Evolutionary conservation across 805 yeast genomes (phyloP).

Genomic region (Ogataea ramenticola): DNA sequence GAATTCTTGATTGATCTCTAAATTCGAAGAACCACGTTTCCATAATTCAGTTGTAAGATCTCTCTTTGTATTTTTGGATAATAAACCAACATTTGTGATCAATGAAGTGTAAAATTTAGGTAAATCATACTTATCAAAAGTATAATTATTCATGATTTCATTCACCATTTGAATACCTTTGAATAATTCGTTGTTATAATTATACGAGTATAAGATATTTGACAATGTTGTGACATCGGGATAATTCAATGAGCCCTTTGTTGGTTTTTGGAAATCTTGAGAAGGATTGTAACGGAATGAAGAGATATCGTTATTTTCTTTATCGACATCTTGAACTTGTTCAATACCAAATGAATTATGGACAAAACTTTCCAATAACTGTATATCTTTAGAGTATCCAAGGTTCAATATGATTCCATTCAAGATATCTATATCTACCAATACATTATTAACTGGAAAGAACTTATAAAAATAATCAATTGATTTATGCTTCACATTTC

Average conservation of each 20-base stretch:
- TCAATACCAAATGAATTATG: background rate
- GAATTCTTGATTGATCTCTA: conserved; percentile 5
- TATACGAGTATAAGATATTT: conserved; percentile 22
- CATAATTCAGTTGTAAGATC: conserved; percentile 12
- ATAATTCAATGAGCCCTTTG: conserved; percentile 4
- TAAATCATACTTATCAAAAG: conserved; percentile 8
- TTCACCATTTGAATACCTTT: conserved; percentile 21
- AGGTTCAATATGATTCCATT: background rate
- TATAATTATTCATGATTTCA: conserved; percentile 16
- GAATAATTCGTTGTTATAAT: conserved; percentile 20
- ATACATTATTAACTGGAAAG: background rate
- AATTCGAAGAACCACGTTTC: conserved; percentile 7
- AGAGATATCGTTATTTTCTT: no score
- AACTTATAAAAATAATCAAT: background rate
- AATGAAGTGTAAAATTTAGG: conserved; percentile 20
- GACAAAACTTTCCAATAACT: background rate
- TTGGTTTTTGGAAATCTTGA: background rate
- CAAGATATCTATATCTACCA: background rate
- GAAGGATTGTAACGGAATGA: background rate
- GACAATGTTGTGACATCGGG: conserved; percentile 20
- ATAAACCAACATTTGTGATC: conserved; percentile 18
- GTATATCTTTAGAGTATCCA: background rate
- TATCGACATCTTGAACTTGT: background rate
- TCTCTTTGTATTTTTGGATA: conserved; percentile 13
- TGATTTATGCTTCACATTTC: background rate